A percentile compares a stretch with the other conserved stretches of the same genome.
Conservation (phyloP, 2,329 filamentous ascomycete genomes). For the Corinectria fuckeliana region DNA sequence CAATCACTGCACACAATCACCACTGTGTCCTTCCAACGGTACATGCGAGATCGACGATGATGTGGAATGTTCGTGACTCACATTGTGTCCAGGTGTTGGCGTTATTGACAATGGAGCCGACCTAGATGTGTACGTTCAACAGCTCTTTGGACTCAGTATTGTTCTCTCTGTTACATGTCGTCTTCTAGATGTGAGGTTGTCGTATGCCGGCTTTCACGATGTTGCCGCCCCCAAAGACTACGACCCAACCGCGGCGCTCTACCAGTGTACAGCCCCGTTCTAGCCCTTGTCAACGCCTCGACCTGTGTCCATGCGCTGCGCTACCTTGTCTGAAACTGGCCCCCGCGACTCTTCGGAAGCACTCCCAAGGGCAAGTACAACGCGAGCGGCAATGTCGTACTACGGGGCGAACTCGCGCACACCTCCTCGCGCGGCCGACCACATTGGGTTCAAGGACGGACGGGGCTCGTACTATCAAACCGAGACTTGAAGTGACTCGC, state of each 20-base stretch:
- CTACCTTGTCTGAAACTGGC: constrained; percentile 41
- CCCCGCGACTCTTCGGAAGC: constrained; percentile 40
- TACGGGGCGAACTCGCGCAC: constrained; percentile 20
- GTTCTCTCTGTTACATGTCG: neutral
- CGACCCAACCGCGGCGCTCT: constrained; percentile 8
- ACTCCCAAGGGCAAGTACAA: constrained; percentile 17
- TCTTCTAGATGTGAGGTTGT: constrained; percentile 15
- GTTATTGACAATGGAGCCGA: constrained; percentile 19
- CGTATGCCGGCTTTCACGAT: constrained; percentile 18
- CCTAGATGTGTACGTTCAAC: constrained; percentile 17
- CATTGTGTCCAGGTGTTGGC: constrained; percentile 7
- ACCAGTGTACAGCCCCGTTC: constrained; percentile 52
- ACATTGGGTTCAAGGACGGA: constrained; percentile 34
- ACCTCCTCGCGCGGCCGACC: constrained; percentile 8
- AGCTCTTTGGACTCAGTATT: neutral
- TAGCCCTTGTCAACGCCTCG: constrained; percentile 53
- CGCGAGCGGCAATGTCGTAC: constrained; percentile 11
- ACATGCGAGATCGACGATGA: neutral
- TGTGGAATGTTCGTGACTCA: constrained; percentile 1
- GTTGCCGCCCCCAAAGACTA: constrained; percentile 10
- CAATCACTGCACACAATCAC: constrained; percentile 9
- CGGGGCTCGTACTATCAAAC: constrained; percentile 31
- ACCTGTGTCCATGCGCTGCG: constrained; percentile 45
- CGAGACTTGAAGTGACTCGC: constrained; percentile 43
- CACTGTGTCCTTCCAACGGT: constrained; percentile 22